Evolutionary conservation across 805 yeast genomes (phyloP).

Genomic region (Candida loeiensis): DNA sequence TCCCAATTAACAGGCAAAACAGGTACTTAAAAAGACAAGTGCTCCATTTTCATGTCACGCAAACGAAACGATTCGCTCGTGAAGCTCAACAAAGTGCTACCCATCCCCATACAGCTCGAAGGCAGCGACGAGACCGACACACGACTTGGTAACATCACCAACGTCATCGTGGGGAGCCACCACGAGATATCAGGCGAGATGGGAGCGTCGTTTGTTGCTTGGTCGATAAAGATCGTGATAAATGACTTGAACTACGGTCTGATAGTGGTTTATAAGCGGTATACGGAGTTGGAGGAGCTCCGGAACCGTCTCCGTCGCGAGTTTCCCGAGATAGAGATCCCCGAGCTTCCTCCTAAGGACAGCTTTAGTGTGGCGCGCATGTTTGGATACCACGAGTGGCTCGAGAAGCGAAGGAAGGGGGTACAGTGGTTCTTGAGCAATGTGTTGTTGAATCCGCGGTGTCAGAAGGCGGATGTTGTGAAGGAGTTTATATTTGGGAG

Average conservation of each 20-base stretch:
- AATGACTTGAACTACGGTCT: constrained; percentile 37
- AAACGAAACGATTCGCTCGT: constrained; percentile 13
- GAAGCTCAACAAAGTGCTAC: constrained; percentile 27
- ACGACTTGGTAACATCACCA: constrained; percentile 26
- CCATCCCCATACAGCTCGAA: constrained; percentile 38
- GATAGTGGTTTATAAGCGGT: constrained; percentile 54
- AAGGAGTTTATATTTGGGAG: constrained; percentile 32
- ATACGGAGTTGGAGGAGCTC: constrained; percentile 57
- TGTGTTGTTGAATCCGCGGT: constrained; percentile 48
- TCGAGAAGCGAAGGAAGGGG: constrained; percentile 53
- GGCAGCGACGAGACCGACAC: constrained; percentile 11
- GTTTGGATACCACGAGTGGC: constrained; percentile 43
- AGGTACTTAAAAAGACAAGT: no score
- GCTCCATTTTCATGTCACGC: constrained; percentile 1
- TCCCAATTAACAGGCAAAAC: not conserved
- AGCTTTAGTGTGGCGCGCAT: constrained; percentile 35
- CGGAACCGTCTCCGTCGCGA: constrained; percentile 33
- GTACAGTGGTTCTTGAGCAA: constrained; percentile 58
- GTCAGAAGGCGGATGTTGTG: constrained; percentile 36
- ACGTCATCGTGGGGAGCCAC: constrained; percentile 40
- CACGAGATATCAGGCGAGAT: constrained; percentile 37
- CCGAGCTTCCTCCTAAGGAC: constrained; percentile 51
- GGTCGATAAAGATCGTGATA: constrained; percentile 37
- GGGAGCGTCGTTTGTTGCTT: constrained; percentile 35
- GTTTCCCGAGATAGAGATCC: constrained; percentile 43